phyloP scores from a whole-genome alignment of 2,329 filamentous ascomycete genomes.

The Microdochium trichocladiopsis region DNA sequence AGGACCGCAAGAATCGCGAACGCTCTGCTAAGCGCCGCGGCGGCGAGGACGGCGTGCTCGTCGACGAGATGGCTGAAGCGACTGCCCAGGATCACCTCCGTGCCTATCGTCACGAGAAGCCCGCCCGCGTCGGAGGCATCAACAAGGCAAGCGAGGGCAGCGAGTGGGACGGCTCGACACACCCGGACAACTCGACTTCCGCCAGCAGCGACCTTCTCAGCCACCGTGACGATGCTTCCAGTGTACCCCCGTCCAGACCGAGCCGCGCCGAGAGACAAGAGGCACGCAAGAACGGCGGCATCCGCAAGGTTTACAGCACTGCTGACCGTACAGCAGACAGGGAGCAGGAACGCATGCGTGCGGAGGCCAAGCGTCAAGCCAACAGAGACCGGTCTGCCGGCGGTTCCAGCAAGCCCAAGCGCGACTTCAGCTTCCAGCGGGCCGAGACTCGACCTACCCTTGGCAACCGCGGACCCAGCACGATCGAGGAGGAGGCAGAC shows the following conservation, averaged over 20 bases:
- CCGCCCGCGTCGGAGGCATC: constrained; percentile 81
- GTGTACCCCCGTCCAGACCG: neutral
- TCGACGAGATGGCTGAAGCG: constrained; percentile 58
- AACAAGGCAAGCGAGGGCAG: constrained; percentile 77
- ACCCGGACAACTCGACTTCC: constrained; percentile 60
- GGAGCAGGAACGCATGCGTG: constrained; percentile 46
- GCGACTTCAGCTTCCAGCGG: constrained; percentile 49
- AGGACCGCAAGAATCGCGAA: constrained; percentile 21
- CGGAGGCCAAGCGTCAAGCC: constrained; percentile 48
- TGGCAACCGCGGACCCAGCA: constrained; percentile 2
- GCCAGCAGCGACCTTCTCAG: constrained; percentile 54
- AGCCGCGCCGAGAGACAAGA: constrained; percentile 4
- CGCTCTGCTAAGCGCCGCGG: constrained; percentile 15
- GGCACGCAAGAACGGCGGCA: constrained; percentile 28
- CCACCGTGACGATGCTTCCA: constrained; percentile 21
- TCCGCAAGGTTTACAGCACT: constrained; percentile 56
- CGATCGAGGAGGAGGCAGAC: constrained; percentile 20
- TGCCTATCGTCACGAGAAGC: constrained; percentile 78
- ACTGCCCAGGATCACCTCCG: constrained; percentile 63
- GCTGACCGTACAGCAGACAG: constrained; percentile 45
- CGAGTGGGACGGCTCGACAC: constrained; percentile 67
- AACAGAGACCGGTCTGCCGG: constrained; percentile 33
- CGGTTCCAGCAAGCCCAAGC: constrained; percentile 15
- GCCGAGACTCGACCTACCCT: constrained; percentile 27
- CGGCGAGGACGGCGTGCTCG: constrained; percentile 52